phyloP scores from a whole-genome alignment of 805 yeast genomes.

The Saitoella complicata region DNA sequence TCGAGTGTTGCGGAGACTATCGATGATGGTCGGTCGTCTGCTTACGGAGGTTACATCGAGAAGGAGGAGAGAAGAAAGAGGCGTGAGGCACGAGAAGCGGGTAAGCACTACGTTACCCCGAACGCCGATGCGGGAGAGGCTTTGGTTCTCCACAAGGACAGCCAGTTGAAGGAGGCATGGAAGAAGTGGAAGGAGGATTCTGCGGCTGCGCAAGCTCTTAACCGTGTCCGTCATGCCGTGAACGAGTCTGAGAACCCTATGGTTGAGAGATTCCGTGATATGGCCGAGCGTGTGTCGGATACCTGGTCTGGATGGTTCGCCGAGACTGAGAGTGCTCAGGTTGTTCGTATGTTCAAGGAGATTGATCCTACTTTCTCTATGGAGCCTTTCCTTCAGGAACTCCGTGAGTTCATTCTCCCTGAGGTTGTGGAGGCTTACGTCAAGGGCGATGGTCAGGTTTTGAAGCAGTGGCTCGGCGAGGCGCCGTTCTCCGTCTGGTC shows the following conservation, averaged over 20 bases:
- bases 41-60: slow-evolving; percentile 83
- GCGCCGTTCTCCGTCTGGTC: slow-evolving; percentile 92
- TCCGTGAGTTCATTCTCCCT: slow-evolving; percentile 85
- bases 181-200: slow-evolving; percentile 52
- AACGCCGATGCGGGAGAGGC: slow-evolving; percentile 65
- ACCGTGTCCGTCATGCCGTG: slow-evolving; percentile 42
- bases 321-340: slow-evolving; percentile 92
- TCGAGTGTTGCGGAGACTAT: slow-evolving; percentile 58
- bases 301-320: slow-evolving; percentile 51
- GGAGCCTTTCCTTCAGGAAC: slow-evolving; percentile 61
- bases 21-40: slow-evolving; percentile 68
- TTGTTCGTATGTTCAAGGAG: slow-evolving; percentile 65
- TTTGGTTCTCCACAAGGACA: slow-evolving; percentile 63
- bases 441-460: slow-evolving; percentile 67
- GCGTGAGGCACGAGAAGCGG: slow-evolving; percentile 33
- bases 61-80: slow-evolving; percentile 66
- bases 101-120: slow-evolving; percentile 26
- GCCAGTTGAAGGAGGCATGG: slow-evolving; percentile 50
- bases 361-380: slow-evolving; percentile 80
- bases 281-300: slow-evolving; percentile 53
- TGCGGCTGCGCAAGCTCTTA: slow-evolving; percentile 47
- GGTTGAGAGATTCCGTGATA: slow-evolving; percentile 61
- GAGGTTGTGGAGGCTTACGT: slow-evolving; percentile 91
- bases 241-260: slow-evolving; percentile 92
- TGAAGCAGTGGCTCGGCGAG: slow-evolving; percentile 87